Percentiles rank a stretch among this genome's conserved stretches.
These are phyloP conservation scores for Solanum dulcamara DNA, from an alignment of 257 asterid species.

Conservation along the genomic window DNA sequence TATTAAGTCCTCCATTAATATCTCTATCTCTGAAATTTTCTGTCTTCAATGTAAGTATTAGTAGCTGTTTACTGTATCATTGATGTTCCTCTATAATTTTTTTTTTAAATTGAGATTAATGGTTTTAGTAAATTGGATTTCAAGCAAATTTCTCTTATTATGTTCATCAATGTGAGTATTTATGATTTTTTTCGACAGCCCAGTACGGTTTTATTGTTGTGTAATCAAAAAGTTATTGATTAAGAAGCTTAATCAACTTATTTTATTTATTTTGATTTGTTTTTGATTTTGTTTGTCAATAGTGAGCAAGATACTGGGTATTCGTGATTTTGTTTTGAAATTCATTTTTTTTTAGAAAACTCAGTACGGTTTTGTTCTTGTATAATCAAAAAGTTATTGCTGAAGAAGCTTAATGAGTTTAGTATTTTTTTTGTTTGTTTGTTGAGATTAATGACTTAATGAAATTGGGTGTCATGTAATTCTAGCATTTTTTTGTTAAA, in stretches of 20 bases:
- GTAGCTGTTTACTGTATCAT: background rate
- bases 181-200: background rate
- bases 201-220: background rate
- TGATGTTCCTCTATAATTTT: background rate
- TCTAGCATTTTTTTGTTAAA: too few relatives aligned
- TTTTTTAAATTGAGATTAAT: background rate
- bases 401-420: background rate
- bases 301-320: background rate
- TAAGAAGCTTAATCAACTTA: background rate
- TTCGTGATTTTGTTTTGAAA: background rate
- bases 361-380: background rate
- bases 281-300: background rate
- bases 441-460: too few relatives aligned
- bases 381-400: background rate
- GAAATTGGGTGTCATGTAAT: too few relatives aligned
- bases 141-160: background rate
- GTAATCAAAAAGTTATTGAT: background rate
- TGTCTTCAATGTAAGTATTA: background rate
- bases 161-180: background rate
- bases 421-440: too few relatives aligned
- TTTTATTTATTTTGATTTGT: background rate
- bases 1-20: background rate
- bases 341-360: background rate
- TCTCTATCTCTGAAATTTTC: background rate
- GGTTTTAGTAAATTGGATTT: background rate